phyloP scores from a whole-genome alignment of 2,329 filamentous ascomycete genomes.

The Ceratocystis eucalypticola region DNA sequence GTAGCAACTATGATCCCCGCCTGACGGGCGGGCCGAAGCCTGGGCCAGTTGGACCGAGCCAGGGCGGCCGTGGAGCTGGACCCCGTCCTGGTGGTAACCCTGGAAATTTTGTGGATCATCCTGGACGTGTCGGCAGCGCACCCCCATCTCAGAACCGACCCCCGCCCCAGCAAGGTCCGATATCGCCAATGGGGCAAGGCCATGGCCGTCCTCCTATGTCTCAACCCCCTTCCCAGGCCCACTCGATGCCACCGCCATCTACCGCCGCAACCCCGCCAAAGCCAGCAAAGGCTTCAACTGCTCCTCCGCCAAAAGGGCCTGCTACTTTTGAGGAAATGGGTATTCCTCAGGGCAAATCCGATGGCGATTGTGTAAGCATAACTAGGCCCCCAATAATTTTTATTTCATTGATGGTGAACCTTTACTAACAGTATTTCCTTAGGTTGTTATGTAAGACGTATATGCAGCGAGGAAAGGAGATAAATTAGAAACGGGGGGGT shows the following conservation, averaged over 20 bases:
- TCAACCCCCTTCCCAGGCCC: conserved; percentile 22
- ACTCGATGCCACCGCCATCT: neutral
- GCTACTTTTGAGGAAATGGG: conserved; percentile 99
- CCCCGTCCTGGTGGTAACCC: conserved; percentile 22
- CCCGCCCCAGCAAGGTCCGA: conserved; percentile 5
- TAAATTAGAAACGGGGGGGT: neutral
- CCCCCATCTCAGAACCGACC: conserved; percentile 24
- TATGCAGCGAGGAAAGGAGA: neutral
- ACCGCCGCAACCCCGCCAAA: conserved; percentile 26
- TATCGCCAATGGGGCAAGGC: conserved; percentile 23
- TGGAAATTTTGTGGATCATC: conserved; percentile 19
- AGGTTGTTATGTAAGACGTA: neutral
- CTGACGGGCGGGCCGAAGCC: conserved; percentile 24
- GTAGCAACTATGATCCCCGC: conserved; percentile 31
- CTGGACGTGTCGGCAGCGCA: conserved; percentile 28
- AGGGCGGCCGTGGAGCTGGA: conserved; percentile 22
- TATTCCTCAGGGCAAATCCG: conserved; percentile 67
- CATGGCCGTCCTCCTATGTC: conserved; percentile 21
- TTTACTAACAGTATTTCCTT: conserved; percentile 4
- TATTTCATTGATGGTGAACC: neutral
- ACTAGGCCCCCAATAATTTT: neutral
- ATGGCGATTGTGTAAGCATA: conserved; percentile 74
- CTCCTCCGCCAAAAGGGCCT: conserved; percentile 56
- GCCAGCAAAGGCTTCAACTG: conserved; percentile 31
- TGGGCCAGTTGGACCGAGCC: conserved; percentile 18